Evolutionary conservation across 108 stramenopile genomes (phyloP).

Genomic region (Fragilariopsis cylindrus): DNA sequence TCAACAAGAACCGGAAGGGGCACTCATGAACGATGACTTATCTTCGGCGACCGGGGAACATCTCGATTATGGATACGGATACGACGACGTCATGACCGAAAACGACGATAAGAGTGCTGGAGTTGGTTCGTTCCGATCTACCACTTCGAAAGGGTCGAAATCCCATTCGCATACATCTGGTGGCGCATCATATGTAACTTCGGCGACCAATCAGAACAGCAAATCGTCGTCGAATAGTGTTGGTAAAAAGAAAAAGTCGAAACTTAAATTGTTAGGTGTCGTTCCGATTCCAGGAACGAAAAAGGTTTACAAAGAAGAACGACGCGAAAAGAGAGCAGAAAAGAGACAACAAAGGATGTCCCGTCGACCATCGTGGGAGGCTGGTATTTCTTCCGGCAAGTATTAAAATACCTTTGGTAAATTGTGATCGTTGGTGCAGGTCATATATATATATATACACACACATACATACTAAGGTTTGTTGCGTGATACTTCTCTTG

Average conservation of each 20-base stretch:
- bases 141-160: background rate
- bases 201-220: too few relatives aligned
- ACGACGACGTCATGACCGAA: background rate
- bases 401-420: background rate
- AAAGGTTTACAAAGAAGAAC: constrained; percentile 35
- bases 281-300: constrained; percentile 41
- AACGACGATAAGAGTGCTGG: background rate
- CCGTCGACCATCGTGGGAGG: constrained; percentile 37
- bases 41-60: background rate
- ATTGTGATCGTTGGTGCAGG: too few relatives aligned
- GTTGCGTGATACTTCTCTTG: too few relatives aligned
- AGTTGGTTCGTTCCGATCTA: background rate
- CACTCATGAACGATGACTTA: background rate
- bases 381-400: constrained; percentile 25
- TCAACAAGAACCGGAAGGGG: too few relatives aligned
- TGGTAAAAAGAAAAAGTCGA: constrained; percentile 21
- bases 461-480: too few relatives aligned
- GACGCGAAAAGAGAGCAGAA: constrained; percentile 23
- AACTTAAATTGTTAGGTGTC: constrained; percentile 31
- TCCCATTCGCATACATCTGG: constrained; percentile 3
- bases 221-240: too few relatives aligned
- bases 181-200: constrained; percentile 3
- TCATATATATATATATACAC: too few relatives aligned
- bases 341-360: constrained; percentile 28
- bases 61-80: constrained; percentile 11